A percentile compares a stretch with the other conserved stretches of the same genome.
phyloP scores from a whole-genome alignment of 495 filamentous ascomycete species.

The Podospora anserina region DNA sequence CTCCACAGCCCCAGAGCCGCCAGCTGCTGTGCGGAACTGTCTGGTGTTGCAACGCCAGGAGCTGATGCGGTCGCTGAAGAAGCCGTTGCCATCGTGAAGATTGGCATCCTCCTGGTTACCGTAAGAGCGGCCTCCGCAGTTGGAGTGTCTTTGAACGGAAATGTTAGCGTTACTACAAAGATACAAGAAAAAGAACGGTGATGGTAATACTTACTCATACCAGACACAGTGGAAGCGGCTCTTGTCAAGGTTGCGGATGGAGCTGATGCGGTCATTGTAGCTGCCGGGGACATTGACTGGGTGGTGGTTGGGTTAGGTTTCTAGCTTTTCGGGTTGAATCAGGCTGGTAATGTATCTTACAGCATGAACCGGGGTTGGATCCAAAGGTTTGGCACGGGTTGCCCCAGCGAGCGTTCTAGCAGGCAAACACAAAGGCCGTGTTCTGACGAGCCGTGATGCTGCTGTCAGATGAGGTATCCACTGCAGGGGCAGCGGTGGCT shows the following conservation, averaged over 20 bases:
- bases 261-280: slow-evolving; percentile 3
- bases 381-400: background rate
- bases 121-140: background rate
- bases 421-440: background rate
- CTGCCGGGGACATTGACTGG: background rate
- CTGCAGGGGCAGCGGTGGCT: background rate
- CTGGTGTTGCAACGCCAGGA: background rate
- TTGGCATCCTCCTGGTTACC: slow-evolving; percentile 2
- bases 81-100: background rate
- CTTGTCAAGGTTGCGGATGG: background rate
- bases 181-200: background rate
- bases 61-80: slow-evolving; percentile 2
- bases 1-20: no score
- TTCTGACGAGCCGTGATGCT: background rate
- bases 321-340: background rate
- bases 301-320: background rate
- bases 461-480: background rate
- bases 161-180: background rate
- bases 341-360: background rate
- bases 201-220: background rate
- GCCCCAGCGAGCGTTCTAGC: background rate
- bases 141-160: background rate
- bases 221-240: background rate
- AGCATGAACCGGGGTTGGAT: background rate
- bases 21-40: background rate